These are phyloP conservation scores for Phytophthora hybrid DNA, from an alignment of 352 stramenopile species.

Conservation along the genomic window DNA sequence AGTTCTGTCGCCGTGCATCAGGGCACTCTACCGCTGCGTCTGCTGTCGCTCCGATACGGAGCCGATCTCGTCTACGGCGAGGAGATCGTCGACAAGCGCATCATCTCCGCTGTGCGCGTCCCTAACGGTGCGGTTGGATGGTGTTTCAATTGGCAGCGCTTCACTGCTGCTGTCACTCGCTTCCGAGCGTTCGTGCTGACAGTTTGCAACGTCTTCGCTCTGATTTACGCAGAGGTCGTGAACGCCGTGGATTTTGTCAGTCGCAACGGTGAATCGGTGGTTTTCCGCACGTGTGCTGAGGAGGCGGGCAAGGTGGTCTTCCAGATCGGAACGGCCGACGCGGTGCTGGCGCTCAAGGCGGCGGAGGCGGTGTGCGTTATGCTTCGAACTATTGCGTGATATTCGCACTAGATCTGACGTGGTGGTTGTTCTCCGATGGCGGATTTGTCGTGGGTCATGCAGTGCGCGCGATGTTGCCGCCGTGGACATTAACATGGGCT, in stretches of 20 bases:
- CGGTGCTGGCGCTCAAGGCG: constrained; percentile 79
- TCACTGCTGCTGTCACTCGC: constrained; percentile 1
- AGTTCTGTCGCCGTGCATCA: constrained; percentile 24
- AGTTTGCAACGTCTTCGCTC: not conserved
- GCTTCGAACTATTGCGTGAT: not conserved
- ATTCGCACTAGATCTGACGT: not conserved
- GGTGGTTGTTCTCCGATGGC: not conserved
- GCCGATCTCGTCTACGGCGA: constrained; percentile 95
- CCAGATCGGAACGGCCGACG: constrained; percentile 89
- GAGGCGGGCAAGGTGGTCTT: constrained; percentile 89
- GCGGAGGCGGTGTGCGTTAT: constrained; percentile 68
- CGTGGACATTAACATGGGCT: constrained; percentile 97
- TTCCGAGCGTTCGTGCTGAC: constrained; percentile 5
- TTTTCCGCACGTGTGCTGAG: constrained; percentile 89
- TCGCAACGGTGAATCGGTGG: constrained; percentile 83
- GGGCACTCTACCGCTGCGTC: constrained; percentile 92
- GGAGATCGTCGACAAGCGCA: constrained; percentile 96
- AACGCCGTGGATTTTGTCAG: constrained; percentile 93
- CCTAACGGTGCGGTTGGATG: constrained; percentile 67
- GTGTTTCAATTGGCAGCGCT: not conserved
- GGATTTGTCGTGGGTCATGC: not conserved
- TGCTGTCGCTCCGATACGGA: constrained; percentile 92
- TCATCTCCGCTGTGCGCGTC: constrained; percentile 83
- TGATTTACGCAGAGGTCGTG: constrained; percentile 55
- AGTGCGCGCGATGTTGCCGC: constrained; percentile 87